Base-by-base conservation (phyloP, 768 basidiomycete species). In the Russula brevipes region DNA sequence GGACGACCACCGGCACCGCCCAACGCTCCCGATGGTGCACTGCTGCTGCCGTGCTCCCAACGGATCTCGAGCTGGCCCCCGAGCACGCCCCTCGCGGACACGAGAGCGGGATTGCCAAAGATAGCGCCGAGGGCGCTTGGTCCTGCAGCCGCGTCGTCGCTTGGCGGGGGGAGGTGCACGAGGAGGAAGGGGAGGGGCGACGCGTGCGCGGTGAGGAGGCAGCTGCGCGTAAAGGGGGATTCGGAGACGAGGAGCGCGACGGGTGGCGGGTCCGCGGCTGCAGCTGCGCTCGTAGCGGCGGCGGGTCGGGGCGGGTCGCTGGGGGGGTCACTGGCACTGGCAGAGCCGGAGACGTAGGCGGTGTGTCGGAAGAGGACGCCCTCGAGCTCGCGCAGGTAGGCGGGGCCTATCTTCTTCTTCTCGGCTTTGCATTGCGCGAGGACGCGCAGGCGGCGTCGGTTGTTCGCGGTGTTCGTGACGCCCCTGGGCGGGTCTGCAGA, bases 371-470 rank as follows among this genome's bases (percentile, higher is more conserved):
- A 79, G 58, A 88, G 74, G 12, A 94, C 94, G n/a, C 94, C 94
- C 71, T 97, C 94, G 76, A 95, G 79, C 72, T 97, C 94, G 38
- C 94, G 84, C 0, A 97, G 82, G 68, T 87, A 87, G 31, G 85
- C 85, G 2, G 94, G 92, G 3, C 89, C 82, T 42, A 86, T 73
- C 71, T 88, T 89, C 74, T 85, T 87, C 77, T 85, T 87, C 70
- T 94, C 91, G 0, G 92, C 92, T 78, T 97, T 97, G 77, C 94
- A 97, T 70, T 96, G 94, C 0, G 81, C 92, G 24, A 96, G 73
- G 10, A 97, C 81, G 57, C 93, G 86, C 4, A 95, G 69, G 1
- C 91, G 80, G 41, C 80, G 75, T 30, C 84, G 77, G 12, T 47
- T 66, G 12, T 47, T 66, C 41, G 51, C 49, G 9, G 47, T 33